Evolutionary conservation across 805 yeast species (phyloP), one percentile per base, ranked within the genome.

Genomic region (Wickerhamiella galacta): DNA sequence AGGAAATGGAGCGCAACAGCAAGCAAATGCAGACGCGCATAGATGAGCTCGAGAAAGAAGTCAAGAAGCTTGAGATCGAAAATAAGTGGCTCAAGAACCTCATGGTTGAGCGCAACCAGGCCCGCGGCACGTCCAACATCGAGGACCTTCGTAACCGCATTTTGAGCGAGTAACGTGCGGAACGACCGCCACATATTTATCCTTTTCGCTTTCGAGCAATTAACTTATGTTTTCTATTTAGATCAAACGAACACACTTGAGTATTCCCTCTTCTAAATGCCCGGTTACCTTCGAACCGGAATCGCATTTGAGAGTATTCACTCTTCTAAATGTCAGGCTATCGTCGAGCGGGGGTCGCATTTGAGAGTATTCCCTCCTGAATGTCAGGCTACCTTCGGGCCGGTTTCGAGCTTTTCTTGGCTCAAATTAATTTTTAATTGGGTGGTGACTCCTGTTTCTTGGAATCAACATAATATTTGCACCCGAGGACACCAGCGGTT

Each of bases 1-100:
- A 79, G 57, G 87, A 85, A 51, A 68, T 87, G 73, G 94, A 85
- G 56, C 63, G 72, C 38, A 71, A 66, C 37, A 66, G 85, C 14
- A 68, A 70, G 44, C 85, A 77, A 38, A 62, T 87, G 45, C 72
- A 71, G 44, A 85, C 78, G 20, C 56, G 69, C 39, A 73, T 85
- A 11, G 57, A 61, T 30, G 59, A 60, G 16, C 63, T 83, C 40
- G 93, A 83, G 53, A 64, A 68, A 48, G 73, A 73, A 49, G 70
- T 90, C 37, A 74, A 74, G 53, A 80, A 87, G 35, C 59, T 87
- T 42, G 93, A 85, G 57, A 81, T 82, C 93, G 98, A 87, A 58
- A 87, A 87, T 58, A 70, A 73, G 48, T 64, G 92, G 54, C 64
- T 87, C 45, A 70, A 80, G 57, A 78, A 77, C 50, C 60, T 90